Conservation (phyloP, 179 eudicot species). For the Spinacia oleracea region DNA sequence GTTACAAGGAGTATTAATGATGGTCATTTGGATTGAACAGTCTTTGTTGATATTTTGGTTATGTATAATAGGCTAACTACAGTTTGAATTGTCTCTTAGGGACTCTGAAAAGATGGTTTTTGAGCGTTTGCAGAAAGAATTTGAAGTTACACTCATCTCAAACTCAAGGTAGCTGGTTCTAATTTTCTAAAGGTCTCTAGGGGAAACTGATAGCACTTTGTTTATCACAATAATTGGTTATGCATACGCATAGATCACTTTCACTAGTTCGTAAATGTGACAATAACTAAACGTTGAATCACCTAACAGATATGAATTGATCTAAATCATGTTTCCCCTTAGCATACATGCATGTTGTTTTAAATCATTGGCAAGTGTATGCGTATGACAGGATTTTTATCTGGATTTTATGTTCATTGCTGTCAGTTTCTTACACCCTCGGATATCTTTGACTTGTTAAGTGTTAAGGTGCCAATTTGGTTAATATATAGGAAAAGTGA, state of each 20-base stretch:
- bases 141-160: conserved; percentile 89
- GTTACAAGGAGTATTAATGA: neutral
- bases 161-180: conserved; percentile 66
- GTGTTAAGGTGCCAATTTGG: neutral
- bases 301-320: too few species aligned
- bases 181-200: neutral
- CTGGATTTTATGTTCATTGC: neutral
- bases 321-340: too few species aligned
- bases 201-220: too few species aligned
- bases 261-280: too few species aligned
- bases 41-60: neutral
- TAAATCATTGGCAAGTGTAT: too few species aligned
- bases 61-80: conserved; percentile 11
- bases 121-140: conserved; percentile 94
- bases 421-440: conserved; percentile 3
- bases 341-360: too few species aligned
- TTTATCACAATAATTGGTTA: too few species aligned
- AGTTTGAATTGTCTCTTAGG: conserved; percentile 39
- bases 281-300: too few species aligned
- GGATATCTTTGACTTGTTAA: neutral
- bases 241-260: too few species aligned
- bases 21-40: neutral
- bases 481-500: neutral
- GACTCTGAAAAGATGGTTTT: conserved; percentile 90
- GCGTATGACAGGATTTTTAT: neutral